These are phyloP conservation scores for Malassezia equina DNA, from an alignment of 1,284 basidiomycete genomes.

Conservation along the genomic window DNA sequence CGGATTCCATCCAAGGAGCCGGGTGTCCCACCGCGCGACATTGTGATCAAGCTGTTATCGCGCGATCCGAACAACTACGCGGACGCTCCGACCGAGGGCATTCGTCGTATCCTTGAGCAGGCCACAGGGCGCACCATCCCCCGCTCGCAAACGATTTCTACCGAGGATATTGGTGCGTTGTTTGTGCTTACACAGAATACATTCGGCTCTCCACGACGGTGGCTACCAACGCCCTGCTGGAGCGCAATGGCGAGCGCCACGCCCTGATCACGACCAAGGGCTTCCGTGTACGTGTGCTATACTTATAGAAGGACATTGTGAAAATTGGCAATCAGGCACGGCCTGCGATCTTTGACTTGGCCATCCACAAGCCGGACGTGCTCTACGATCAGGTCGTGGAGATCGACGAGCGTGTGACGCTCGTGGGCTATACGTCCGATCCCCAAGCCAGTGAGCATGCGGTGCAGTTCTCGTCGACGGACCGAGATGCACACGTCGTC, in stretches of 20 bases:
- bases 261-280: conserved; percentile 84
- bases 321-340: conserved; percentile 86
- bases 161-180: conserved; percentile 63
- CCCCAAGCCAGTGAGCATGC: conserved; percentile 63
- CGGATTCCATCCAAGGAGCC: conserved; percentile 19
- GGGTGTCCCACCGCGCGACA: conserved; percentile 27
- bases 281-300: conserved; percentile 54
- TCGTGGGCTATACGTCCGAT: conserved; percentile 84
- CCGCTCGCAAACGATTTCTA: conserved; percentile 60
- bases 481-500: conserved; percentile 22
- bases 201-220: conserved; percentile 89
- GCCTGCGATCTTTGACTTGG: conserved; percentile 57
- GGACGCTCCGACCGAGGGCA: conserved; percentile 90
- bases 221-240: conserved; percentile 87
- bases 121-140: conserved; percentile 61
- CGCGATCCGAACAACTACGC: conserved; percentile 62
- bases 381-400: conserved; percentile 73
- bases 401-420: conserved; percentile 85
- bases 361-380: conserved; percentile 58
- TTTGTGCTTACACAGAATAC: conserved; percentile 58
- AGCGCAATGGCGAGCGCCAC: conserved; percentile 82
- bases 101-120: conserved; percentile 75
- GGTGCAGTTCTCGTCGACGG: conserved; percentile 21
- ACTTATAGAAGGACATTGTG: conserved; percentile 58
- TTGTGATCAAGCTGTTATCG: conserved; percentile 50